Conservation (phyloP, 2,329 filamentous ascomycete genomes). For the Microsporum ferrugineum region DNA sequence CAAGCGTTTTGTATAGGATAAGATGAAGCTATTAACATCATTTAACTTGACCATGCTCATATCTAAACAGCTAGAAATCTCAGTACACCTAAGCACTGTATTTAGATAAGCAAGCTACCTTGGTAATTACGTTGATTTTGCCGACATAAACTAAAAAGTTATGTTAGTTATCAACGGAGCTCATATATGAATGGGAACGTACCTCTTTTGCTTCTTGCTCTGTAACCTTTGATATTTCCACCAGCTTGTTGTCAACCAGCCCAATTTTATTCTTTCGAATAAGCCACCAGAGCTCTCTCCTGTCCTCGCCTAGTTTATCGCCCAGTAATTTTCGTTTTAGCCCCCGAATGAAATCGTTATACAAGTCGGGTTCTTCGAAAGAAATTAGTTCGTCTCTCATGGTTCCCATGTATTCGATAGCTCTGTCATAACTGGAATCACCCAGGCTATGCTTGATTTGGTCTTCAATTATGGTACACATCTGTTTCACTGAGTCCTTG, state of each 20-base stretch:
- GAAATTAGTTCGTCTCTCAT: constrained; percentile 67
- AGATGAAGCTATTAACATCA: neutral
- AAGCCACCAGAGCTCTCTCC: constrained; percentile 71
- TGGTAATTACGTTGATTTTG: constrained; percentile 8
- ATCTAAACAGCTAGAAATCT: neutral
- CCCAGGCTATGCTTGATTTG: constrained; percentile 64
- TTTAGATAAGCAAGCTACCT: neutral
- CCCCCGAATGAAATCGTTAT: constrained; percentile 59
- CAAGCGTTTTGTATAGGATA: neutral
- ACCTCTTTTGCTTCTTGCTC: constrained; percentile 58
- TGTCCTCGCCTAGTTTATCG: constrained; percentile 61
- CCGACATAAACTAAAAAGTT: constrained; percentile 16
- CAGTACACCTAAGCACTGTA: neutral
- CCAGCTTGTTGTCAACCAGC: constrained; percentile 55
- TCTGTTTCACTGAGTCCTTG: constrained; percentile 58
- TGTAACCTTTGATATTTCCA: constrained; percentile 54
- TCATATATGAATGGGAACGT: constrained; percentile 10
- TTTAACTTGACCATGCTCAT: neutral
- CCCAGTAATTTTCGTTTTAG: constrained; percentile 62
- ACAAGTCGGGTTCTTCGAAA: constrained; percentile 63
- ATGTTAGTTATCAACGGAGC: constrained; percentile 6
- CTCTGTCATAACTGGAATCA: constrained; percentile 60
- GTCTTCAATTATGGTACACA: constrained; percentile 57
- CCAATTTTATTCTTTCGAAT: constrained; percentile 58
- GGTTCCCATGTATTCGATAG: constrained; percentile 62